Evolutionary conservation across 2,329 filamentous ascomycete species (phyloP), one percentile per base, ranked within the genome.

Genomic region (Exophiala sp.): DNA sequence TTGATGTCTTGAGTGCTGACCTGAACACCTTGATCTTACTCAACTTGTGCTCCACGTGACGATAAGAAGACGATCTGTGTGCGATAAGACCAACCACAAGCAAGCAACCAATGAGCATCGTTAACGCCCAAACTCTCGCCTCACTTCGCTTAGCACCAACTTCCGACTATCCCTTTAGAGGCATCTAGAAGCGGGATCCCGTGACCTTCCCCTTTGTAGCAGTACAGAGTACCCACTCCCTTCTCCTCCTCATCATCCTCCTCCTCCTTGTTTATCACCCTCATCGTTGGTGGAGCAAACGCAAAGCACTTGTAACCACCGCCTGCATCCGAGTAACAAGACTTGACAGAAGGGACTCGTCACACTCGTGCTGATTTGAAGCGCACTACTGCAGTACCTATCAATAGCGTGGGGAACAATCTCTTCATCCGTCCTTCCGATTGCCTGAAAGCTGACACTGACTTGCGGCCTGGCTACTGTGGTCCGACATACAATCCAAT

Each of bases 371-470:
- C 51, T 44, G 29, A 37, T 43, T 27, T 46, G 46, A 53, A 44
- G 27, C 7, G 7, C 6, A 24, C 19, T 16, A 16, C 40, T 46
- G 32, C 39, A 48, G 19, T 38, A 3, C n/a, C 43, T 43, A 30
- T 37, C 42, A 22, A 30, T 56, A 56, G 53, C 53, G 53, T 56
- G 53, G 53, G 53, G 49, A 50, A 29, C n/a, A 13, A 21, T 10
- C 24, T 43, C 21, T 37, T 19, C 18, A 29, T 19, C 18, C 22
- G 30, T 55, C 38, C 8, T 24, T 46, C 53, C 32, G 43, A 52
- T 49, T 46, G 44, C 13, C 9, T 16, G 18, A 35, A 22, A 22
- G 32, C 30, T 37, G 30, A 29, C 24, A 43, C 14, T 18, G 16
- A 41, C 19, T 38, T 34, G n/a, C 41, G 38, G 13, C 38, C 19